Evolutionary conservation across 2,329 filamentous ascomycete genomes (phyloP).

Genomic region (Calonectria honghensis): DNA sequence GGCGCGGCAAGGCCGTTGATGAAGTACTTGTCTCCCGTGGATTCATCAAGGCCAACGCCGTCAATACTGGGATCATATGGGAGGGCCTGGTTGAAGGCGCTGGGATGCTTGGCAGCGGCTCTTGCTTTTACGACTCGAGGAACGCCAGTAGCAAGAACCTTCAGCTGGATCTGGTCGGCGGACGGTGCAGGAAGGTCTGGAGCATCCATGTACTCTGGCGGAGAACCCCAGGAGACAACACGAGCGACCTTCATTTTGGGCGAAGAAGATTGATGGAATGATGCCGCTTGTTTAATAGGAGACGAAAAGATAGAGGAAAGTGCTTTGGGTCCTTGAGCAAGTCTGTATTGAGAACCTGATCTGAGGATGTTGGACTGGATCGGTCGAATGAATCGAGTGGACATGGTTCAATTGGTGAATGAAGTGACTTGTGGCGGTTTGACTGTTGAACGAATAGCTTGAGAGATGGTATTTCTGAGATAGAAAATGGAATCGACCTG

Average conservation of each 20-base stretch:
- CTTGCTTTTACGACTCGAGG: slow-evolving; percentile 28
- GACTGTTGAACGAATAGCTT: not conserved
- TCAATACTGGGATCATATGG: slow-evolving; percentile 41
- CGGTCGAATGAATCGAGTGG: not conserved
- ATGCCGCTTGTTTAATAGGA: not conserved
- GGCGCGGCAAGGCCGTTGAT: slow-evolving; percentile 26
- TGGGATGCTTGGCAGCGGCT: slow-evolving; percentile 29
- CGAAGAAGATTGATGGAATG: not conserved
- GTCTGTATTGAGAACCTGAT: not conserved
- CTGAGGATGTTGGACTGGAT: not conserved
- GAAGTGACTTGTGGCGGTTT: not conserved
- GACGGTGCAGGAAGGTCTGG: slow-evolving; percentile 28
- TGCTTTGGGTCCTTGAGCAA: not conserved
- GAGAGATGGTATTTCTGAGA: not conserved
- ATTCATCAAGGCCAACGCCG: slow-evolving; percentile 37
- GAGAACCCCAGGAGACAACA: slow-evolving; percentile 19
- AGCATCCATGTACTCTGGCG: slow-evolving; percentile 22
- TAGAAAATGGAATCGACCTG: not conserved
- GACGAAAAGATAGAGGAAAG: not conserved
- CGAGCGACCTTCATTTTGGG: slow-evolving; percentile 29
- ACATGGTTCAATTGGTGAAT: not conserved
- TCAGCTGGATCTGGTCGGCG: slow-evolving; percentile 25
- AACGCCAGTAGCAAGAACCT: slow-evolving; percentile 26
- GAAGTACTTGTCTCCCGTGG: slow-evolving; percentile 39
- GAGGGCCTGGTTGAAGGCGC: slow-evolving; percentile 12